Base-by-base conservation (phyloP, 2,329 filamentous ascomycete species). In the Pseudogymnoascus sp. region DNA sequence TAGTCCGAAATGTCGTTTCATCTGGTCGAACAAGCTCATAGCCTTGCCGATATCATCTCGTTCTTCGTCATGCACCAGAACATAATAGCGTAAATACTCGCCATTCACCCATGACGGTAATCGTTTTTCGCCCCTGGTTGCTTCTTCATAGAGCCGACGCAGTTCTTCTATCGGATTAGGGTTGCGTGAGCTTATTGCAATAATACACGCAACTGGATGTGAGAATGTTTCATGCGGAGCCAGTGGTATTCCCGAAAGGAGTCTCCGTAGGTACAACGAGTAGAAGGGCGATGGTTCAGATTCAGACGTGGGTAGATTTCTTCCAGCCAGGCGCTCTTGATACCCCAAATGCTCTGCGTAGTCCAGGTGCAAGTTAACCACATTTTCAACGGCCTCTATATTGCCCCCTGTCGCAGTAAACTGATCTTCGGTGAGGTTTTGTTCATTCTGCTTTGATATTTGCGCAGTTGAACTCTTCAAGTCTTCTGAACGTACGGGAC, bases 1-100 rank as follows among this genome's bases (percentile, higher is more conserved):
- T 57, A 97, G 78, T 1, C 94, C 94, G 66, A 99, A 90, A 75
- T 97, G 91, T n/a, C 94, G 86, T 75, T 97, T 99, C 95, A 99
- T 99, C 74, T 97, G 91, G 68, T 99, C 94, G 74, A 96, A 99
- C 29, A 97, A 79, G 15, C 86, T 84, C 74, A 93, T 93, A 10
- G 92, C 96, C 74, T 92, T 89, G 37, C 85, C 84, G 64, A 97
- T 96, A 71, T 99, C 92, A 70, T 96, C 93, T 64, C 85, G 86
- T 71, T 99, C 94, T 75, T 99, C 95, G 68, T 99, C 94, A 70
- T 99, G 94, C 15, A 99, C 88, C 41, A 99, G 79, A 13, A 99
- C 90, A 74, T 99, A 99, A 74, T 99, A 99, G 65, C 94, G 84
- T 65, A 99, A 78, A 73, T 94, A 99, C 64, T 97, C 92, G 31